phyloP scores from a whole-genome alignment of 441 rosid genomes.

The Theobroma grandiflorum region DNA sequence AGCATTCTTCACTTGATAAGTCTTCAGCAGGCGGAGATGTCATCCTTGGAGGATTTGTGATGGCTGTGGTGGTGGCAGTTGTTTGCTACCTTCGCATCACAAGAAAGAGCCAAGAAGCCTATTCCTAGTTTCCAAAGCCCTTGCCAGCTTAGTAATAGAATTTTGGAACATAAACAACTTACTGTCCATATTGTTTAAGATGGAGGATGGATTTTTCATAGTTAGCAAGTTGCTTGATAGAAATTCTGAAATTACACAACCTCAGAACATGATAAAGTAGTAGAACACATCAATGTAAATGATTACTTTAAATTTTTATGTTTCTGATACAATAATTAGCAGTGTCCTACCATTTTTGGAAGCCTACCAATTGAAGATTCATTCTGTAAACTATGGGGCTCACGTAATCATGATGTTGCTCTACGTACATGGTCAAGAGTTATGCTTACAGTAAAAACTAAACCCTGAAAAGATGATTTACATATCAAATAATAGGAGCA shows the following conservation, averaged over 20 bases:
- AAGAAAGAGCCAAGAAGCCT: conserved; percentile 25
- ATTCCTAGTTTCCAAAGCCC: conserved; percentile 5
- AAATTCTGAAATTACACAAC: not conserved
- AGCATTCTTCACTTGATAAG: conserved; percentile 21
- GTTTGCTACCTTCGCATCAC: conserved; percentile 45
- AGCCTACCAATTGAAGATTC: too few relatives aligned
- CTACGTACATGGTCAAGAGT: too few relatives aligned
- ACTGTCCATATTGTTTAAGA: not conserved
- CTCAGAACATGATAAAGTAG: too few relatives aligned
- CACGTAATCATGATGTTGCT: not conserved
- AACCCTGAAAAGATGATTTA: too few relatives aligned
- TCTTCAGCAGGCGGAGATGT: conserved; percentile 39
- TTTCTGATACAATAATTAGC: too few relatives aligned
- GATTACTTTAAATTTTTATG: not conserved
- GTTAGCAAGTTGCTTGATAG: not conserved
- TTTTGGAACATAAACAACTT: not conserved
- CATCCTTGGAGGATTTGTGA: conserved; percentile 46
- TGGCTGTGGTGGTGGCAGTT: conserved; percentile 36
- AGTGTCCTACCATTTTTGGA: too few relatives aligned
- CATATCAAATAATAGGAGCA: too few relatives aligned
- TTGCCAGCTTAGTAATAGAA: not conserved
- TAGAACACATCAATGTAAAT: not conserved
- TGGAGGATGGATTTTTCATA: not conserved
- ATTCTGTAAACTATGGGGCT: not conserved
- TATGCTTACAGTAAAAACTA: too few relatives aligned